Percentiles rank a stretch among this genome's conserved stretches.
Evolutionary conservation across 208 protist species (phyloP).

Genomic region (Wallacemonas sp.): DNA sequence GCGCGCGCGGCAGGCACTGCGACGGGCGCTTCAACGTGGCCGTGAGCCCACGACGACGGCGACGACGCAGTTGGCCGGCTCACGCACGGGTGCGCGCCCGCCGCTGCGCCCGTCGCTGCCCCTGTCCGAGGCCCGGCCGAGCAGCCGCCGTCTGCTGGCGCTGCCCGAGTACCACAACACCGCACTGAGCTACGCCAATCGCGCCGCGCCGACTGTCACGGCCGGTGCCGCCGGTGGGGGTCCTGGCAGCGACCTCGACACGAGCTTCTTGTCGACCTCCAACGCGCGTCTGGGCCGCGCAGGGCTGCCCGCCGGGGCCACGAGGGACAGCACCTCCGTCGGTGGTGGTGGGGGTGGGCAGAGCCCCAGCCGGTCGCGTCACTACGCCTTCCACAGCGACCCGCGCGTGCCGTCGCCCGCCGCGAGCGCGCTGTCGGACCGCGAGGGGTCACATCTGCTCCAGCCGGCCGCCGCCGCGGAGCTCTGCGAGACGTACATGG

Average conservation of each 20-base stretch:
- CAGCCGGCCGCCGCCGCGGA: neutral
- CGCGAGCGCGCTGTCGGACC: neutral
- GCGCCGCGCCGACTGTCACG: too few relatives aligned
- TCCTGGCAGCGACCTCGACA: neutral
- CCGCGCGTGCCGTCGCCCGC: neutral
- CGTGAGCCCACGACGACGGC: neutral
- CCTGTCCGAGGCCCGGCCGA: neutral
- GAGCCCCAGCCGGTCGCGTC: neutral
- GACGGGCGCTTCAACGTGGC: neutral
- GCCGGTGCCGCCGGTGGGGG: too few relatives aligned
- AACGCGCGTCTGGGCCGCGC: neutral
- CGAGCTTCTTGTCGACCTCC: neutral
- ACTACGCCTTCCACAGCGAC: neutral
- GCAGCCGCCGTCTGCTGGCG: neutral
- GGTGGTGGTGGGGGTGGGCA: neutral
- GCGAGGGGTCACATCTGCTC: neutral
- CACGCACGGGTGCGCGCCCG: neutral
- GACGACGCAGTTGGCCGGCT: neutral
- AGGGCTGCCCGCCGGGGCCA: neutral
- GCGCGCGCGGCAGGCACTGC: conserved; percentile 1
- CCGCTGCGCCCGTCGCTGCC: neutral
- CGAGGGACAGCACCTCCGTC: neutral
- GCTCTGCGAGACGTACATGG: conserved; percentile 18
- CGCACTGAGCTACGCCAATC: neutral
- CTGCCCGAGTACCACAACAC: conserved; percentile 15